Base-by-base conservation (phyloP, 2,329 filamentous ascomycete genomes). In the Monascus ruber region DNA sequence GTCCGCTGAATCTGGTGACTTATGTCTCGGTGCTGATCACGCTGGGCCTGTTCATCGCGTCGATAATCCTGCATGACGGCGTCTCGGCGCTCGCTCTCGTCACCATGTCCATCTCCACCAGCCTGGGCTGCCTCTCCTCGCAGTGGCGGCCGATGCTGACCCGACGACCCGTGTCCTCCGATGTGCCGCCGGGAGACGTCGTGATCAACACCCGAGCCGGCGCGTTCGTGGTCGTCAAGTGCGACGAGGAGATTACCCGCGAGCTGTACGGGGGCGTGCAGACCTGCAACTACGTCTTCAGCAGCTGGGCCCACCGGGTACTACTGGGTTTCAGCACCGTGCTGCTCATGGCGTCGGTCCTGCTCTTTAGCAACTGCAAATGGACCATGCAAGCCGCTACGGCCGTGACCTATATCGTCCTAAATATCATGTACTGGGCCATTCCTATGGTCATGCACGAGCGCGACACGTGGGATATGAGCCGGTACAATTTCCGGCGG, bases 201-300 rank as follows among this genome's bases (percentile, higher is more conserved):
- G 68, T 79, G 26, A 77, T 80, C 40, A 68, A 72, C 26, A 79
- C 76, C 1, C 69, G 74, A 5, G 71, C 74, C 47, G 76, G 76
- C 1, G 75, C 73, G 1, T 78, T 80, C 46, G 53, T 81, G 2
- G 59, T 78, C 5, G 60, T 81, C 10, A 63, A 64, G 34, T 79
- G 76, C 49, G 67, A 69, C 4, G 76, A 80, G 52, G 70, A 76
- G 27, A 71, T 80, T 2, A 72, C 75, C 1, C 67, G 77, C n/a
- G 76, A 80, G 51, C 65, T 81, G 0, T 80, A 79, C 55, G 70
- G 68, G 0, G 74, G 74, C 10, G 77, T 73, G 0, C 76, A 79
- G 47, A 70, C 74, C 48, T 80, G 77, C 54, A 52, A 69, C 26
- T 80, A 79, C 48, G 61, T 66, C 24, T 68, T 78, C 33, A 56